A percentile compares a stretch with the other conserved stretches of the same genome.
phyloP scores from a whole-genome alignment of 2,329 filamentous ascomycete genomes.

The Mycosphaerella sp. region DNA sequence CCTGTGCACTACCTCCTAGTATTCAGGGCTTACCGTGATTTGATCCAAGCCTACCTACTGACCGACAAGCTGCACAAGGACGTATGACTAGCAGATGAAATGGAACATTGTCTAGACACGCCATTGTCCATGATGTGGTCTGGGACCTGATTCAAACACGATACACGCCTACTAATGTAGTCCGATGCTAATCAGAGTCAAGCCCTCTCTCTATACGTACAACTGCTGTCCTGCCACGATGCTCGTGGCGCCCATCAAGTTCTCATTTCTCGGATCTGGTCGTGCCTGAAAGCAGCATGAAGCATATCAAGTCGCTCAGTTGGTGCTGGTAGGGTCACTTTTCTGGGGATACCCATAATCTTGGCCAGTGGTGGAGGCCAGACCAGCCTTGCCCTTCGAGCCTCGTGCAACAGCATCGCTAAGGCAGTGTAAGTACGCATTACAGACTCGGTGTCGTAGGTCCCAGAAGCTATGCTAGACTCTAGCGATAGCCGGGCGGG shows the following conservation, averaged over 20 bases:
- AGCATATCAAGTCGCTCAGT: not conserved
- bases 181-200: not conserved
- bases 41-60: too few relatives aligned
- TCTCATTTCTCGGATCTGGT: not conserved
- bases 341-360: conserved; percentile 40
- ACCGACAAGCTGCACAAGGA: too few relatives aligned
- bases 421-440: not conserved
- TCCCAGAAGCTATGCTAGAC: not conserved
- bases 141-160: not conserved
- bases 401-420: conserved; percentile 51
- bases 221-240: not conserved
- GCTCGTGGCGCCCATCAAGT: not conserved
- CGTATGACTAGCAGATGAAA: too few relatives aligned
- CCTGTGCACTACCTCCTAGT: too few relatives aligned
- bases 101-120: too few relatives aligned
- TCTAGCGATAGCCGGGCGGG: not conserved
- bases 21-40: too few relatives aligned
- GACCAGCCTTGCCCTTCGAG: conserved; percentile 37
- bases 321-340: conserved; percentile 33
- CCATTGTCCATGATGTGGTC: too few relatives aligned
- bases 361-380: conserved; percentile 38
- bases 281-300: not conserved
- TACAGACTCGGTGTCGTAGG: not conserved
- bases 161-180: not conserved
- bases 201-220: not conserved